Conservation (phyloP, 345 rosid genomes). For the Triadica sebifera region DNA sequence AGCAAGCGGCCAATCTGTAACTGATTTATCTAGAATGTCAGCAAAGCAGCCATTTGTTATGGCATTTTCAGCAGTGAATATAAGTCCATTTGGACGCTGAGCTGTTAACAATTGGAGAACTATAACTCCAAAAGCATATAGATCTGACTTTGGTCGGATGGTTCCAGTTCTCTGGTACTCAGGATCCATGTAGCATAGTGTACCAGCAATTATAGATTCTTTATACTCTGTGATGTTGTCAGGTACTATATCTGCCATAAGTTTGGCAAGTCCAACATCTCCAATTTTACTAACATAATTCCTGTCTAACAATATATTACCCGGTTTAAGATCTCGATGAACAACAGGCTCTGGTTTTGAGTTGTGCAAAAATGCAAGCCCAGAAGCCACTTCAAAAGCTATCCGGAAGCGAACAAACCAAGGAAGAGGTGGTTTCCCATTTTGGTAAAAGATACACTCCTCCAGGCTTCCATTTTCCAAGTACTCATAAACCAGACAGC, state of each 20-base stretch:
- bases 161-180: conserved; percentile 90
- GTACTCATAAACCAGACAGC: conserved; percentile 82
- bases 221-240: conserved; percentile 66
- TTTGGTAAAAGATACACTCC: conserved; percentile 46
- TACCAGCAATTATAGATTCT: conserved; percentile 69
- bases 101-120: conserved; percentile 65
- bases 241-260: conserved; percentile 65
- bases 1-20: conserved; percentile 68
- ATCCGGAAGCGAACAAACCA: conserved; percentile 76
- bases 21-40: conserved; percentile 56
- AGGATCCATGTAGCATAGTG: conserved; percentile 84
- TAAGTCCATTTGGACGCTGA: conserved; percentile 63
- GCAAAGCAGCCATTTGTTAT: conserved; percentile 48
- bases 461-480: conserved; percentile 83
- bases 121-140: conserved; percentile 75
- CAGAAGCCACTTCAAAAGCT: conserved; percentile 77
- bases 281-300: conserved; percentile 82
- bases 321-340: conserved; percentile 87
- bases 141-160: conserved; percentile 82
- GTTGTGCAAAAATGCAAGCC: conserved; percentile 83
- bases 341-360: conserved; percentile 84
- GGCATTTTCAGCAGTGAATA: conserved; percentile 57
- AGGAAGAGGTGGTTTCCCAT: conserved; percentile 69
- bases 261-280: conserved; percentile 87
- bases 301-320: conserved; percentile 65